Conservation (phyloP, 352 stramenopile species). For the Achlya hypogyna region DNA sequence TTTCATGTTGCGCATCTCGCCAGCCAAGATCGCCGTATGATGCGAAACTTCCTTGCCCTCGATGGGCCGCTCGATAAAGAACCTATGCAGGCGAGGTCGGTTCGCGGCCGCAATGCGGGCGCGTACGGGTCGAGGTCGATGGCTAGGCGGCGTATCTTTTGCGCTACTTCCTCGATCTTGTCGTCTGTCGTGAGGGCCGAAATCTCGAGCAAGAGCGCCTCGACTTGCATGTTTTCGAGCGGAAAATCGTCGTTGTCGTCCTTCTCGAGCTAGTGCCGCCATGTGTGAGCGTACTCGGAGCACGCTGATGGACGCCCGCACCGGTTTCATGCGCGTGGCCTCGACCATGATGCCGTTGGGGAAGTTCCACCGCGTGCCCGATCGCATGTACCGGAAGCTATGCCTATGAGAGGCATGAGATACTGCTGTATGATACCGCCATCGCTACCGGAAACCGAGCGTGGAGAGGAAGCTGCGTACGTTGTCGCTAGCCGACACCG, state of each 20-base stretch:
- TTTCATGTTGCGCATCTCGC: slow-evolving; percentile 43
- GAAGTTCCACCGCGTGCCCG: slow-evolving; percentile 76
- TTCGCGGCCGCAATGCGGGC: background rate
- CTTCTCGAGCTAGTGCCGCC: slow-evolving; percentile 43
- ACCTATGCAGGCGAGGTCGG: slow-evolving; percentile 22
- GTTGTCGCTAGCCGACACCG: slow-evolving; percentile 75
- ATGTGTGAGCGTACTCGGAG: background rate
- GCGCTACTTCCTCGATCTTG: slow-evolving; percentile 74
- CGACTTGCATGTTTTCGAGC: slow-evolving; percentile 74
- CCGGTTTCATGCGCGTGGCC: slow-evolving; percentile 76
- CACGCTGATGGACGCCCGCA: slow-evolving; percentile 23
- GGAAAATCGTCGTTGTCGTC: slow-evolving; percentile 78
- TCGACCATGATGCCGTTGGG: slow-evolving; percentile 76
- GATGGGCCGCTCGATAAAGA: slow-evolving; percentile 74
- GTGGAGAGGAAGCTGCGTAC: slow-evolving; percentile 61
- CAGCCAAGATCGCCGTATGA: slow-evolving; percentile 67
- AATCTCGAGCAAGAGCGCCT: slow-evolving; percentile 80
- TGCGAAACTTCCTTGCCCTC: slow-evolving; percentile 80
- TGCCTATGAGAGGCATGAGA: slow-evolving; percentile 33
- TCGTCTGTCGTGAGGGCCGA: slow-evolving; percentile 76
- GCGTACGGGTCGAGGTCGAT: slow-evolving; percentile 54
- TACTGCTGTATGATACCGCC: background rate
- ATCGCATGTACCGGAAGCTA: slow-evolving; percentile 75
- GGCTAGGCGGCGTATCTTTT: slow-evolving; percentile 74
- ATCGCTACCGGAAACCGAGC: slow-evolving; percentile 56